These are phyloP conservation scores for Cladosporium phlei DNA, from an alignment of 2,329 filamentous ascomycete genomes.

Conservation along the genomic window DNA sequence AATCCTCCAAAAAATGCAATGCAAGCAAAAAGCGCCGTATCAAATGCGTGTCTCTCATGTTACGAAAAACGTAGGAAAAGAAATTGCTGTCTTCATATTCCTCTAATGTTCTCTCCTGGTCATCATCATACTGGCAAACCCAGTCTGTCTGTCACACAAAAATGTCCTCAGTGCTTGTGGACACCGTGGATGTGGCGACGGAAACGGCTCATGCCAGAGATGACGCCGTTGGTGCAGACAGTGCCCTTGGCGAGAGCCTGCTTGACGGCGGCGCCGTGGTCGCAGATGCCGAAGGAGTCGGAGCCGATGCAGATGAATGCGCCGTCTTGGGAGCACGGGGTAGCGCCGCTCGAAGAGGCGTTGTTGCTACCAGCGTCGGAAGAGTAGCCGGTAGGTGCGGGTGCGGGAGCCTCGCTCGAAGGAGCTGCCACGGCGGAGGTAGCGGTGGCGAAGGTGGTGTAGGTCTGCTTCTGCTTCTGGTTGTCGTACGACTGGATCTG, in stretches of 20 bases:
- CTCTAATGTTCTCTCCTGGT: no score
- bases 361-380: background rate
- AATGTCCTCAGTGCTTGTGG: conserved; percentile 17
- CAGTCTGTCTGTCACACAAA: no score
- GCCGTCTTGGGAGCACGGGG: conserved; percentile 38
- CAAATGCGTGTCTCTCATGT: background rate
- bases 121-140: no score
- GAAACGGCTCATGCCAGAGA: conserved; percentile 23
- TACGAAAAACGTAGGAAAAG: no score
- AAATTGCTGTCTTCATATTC: no score
- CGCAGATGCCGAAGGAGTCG: conserved; percentile 42
- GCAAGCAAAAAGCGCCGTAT: background rate
- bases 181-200: conserved; percentile 13
- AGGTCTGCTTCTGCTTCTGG: conserved; percentile 2
- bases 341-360: conserved; percentile 16
- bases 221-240: conserved; percentile 34
- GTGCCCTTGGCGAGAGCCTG: conserved; percentile 38
- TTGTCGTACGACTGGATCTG: background rate
- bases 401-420: conserved; percentile 1
- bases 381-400: conserved; percentile 8
- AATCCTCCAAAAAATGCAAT: background rate
- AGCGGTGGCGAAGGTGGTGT: conserved; percentile 9
- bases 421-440: background rate
- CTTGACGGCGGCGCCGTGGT: conserved; percentile 39
- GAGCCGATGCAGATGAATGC: conserved; percentile 41